Conservation (phyloP, 768 basidiomycete genomes). For the Pseudohyphozyma bogoriensis region DNA sequence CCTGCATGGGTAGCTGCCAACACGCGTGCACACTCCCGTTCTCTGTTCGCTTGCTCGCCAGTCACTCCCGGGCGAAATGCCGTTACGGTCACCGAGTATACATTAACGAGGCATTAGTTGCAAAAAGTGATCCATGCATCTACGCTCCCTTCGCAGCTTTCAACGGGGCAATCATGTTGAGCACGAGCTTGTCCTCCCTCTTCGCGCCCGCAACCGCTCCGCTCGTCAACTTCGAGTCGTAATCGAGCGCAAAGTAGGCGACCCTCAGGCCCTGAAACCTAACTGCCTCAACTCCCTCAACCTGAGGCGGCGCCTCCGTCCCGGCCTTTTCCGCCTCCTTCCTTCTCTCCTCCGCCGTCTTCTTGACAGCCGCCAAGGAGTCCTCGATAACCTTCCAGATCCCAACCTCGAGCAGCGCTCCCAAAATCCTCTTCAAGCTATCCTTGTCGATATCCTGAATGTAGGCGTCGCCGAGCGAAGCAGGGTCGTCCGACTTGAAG, state of each 20-base stretch:
- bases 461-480: conserved; percentile 54
- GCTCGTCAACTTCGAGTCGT: conserved; percentile 51
- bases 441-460: conserved; percentile 69
- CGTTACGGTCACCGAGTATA: too few relatives aligned
- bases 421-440: conserved; percentile 66
- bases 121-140: too few relatives aligned
- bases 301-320: conserved; percentile 36
- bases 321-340: conserved; percentile 51
- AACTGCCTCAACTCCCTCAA: conserved; percentile 76
- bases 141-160: too few relatives aligned
- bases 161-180: conserved; percentile 25
- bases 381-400: conserved; percentile 75
- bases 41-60: too few relatives aligned
- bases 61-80: too few relatives aligned
- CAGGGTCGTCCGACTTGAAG: conserved; percentile 88
- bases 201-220: not conserved
- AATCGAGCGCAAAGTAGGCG: conserved; percentile 89
- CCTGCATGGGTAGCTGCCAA: too few relatives aligned
- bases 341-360: conserved; percentile 49
- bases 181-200: conserved; percentile 13
- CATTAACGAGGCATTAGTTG: too few relatives aligned
- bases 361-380: conserved; percentile 53
- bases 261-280: conserved; percentile 94
- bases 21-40: too few relatives aligned
- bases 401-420: conserved; percentile 76